Base-by-base conservation (phyloP, 176 grass and related monocot species). In the Thalia dealbata region DNA sequence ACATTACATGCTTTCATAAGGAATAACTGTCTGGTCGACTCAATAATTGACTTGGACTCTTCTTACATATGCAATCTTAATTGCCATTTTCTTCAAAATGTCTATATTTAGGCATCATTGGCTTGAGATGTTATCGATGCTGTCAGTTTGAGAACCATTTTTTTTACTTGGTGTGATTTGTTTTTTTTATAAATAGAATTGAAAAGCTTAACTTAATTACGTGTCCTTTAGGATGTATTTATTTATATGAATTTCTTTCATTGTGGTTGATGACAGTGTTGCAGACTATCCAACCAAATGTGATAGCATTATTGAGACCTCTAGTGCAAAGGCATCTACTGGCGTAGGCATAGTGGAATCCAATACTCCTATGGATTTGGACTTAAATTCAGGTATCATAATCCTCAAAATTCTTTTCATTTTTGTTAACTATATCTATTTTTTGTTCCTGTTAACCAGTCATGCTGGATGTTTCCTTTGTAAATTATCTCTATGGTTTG, bases 321-420 rank as follows among this genome's bases (percentile, higher is more conserved):
- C 66, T 2, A 50, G 48, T 4, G 46, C 66, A 59, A 82, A 79
- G 65, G 74, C 74, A 45, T 38, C 61, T 64, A 16, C 63, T 9
- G 46, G 16, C 67, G 14, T 52, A 10, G 62, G 64, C 46, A 77
- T 18, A 10, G 6, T 56, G 50, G 66, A 85, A 73, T 66, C 76
- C 52, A 64, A 73, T n/a, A 45, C 69, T 59, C 77, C 79, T 74
- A 43, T 73, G 25, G 68, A 72, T 73, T 24, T 75, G 61, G 82
- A 85, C 70, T 71, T 81, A 61, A 71, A 69, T 46, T 83, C 78
- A 91, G 85, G 85, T 91, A 75, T 82, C 75, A 29, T n/a, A 78
- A 63, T 25, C 32, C 11, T 44, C 32, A 61, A n/a, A n/a, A 63
- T 18, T 26, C 0, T 61, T 61, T 38, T 29, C 46, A 21, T 43